A percentile compares a stretch with the other conserved stretches of the same genome.
Evolutionary conservation across 2,329 filamentous ascomycete genomes (phyloP).

Genomic region (Sarocladium oryzae): DNA sequence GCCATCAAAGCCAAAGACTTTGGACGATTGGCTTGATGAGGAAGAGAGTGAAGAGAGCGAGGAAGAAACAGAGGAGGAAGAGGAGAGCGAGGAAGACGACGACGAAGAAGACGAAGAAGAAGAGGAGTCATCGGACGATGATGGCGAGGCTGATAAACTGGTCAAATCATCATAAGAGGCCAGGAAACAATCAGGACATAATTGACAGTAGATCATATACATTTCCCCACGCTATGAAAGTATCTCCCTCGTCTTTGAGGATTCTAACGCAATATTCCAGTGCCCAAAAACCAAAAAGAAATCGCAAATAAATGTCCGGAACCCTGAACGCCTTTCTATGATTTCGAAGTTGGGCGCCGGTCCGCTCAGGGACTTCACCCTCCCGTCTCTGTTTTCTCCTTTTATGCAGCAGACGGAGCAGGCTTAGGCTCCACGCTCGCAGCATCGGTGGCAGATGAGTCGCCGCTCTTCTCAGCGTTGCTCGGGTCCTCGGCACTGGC

Average conservation of each 20-base stretch:
- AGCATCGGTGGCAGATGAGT: slow-evolving; percentile 2
- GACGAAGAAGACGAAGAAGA: slow-evolving; percentile 46
- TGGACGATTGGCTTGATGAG: slow-evolving; percentile 90
- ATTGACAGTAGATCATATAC: not conserved
- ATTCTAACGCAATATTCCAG: not conserved
- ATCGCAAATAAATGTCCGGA: no score
- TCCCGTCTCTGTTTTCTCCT: not conserved
- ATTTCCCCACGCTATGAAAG: no score
- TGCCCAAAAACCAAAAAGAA: not conserved
- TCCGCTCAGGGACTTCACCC: no score
- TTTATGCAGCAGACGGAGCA: not conserved
- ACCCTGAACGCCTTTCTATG: no score
- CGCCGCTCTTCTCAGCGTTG: slow-evolving; percentile 2
- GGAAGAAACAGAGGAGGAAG: slow-evolving; percentile 44
- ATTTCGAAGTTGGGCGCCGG: no score
- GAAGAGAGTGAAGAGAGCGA: slow-evolving; percentile 53
- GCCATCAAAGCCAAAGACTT: slow-evolving; percentile 60
- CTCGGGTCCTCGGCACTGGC: not conserved
- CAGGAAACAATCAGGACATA: slow-evolving; percentile 11
- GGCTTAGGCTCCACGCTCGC: slow-evolving; percentile 5
- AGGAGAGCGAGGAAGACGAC: slow-evolving; percentile 43
- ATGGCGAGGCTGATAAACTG: slow-evolving; percentile 37
- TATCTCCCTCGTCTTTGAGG: no score
- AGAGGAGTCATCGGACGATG: slow-evolving; percentile 40
- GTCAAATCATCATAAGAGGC: slow-evolving; percentile 32